Percentiles rank a stretch among this genome's conserved stretches.
phyloP scores from a whole-genome alignment of 805 yeast species.

The Suhomyces kilbournensis region DNA sequence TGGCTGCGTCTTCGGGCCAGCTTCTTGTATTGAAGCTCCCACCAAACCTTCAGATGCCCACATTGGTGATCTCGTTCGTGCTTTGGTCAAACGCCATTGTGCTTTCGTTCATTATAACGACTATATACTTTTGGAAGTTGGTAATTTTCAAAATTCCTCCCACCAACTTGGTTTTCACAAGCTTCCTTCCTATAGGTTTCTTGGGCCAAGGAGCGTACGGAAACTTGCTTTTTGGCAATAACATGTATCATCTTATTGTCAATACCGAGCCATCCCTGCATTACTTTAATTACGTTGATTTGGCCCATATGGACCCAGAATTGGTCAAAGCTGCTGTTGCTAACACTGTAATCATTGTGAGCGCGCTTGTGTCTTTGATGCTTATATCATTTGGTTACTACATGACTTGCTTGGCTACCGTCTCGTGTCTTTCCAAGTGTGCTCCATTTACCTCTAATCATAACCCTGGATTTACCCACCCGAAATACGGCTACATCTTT shows the following conservation, averaged over 20 bases:
- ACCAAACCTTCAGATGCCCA: conserved; percentile 44
- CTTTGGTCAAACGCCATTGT: conserved; percentile 69
- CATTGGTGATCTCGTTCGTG: conserved; percentile 52
- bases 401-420: conserved; percentile 36
- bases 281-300: neutral
- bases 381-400: conserved; percentile 57
- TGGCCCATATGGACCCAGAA: conserved; percentile 1
- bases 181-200: conserved; percentile 79
- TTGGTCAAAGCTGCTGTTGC: neutral
- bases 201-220: conserved; percentile 83
- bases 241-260: conserved; percentile 25
- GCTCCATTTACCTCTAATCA: conserved; percentile 32
- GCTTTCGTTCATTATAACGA: conserved; percentile 50
- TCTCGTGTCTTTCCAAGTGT: conserved; percentile 42
- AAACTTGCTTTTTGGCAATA: conserved; percentile 52
- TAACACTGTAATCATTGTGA: conserved; percentile 6
- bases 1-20: conserved; percentile 70
- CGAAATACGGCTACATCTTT: conserved; percentile 16
- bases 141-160: conserved; percentile 58
- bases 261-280: conserved; percentile 3
- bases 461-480: conserved; percentile 19
- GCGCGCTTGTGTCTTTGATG: conserved; percentile 30
- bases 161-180: conserved; percentile 53
- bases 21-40: conserved; percentile 47
- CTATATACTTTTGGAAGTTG: conserved; percentile 60